Conservation (phyloP, 2,329 filamentous ascomycete genomes). For the Pyricularia sp. region DNA sequence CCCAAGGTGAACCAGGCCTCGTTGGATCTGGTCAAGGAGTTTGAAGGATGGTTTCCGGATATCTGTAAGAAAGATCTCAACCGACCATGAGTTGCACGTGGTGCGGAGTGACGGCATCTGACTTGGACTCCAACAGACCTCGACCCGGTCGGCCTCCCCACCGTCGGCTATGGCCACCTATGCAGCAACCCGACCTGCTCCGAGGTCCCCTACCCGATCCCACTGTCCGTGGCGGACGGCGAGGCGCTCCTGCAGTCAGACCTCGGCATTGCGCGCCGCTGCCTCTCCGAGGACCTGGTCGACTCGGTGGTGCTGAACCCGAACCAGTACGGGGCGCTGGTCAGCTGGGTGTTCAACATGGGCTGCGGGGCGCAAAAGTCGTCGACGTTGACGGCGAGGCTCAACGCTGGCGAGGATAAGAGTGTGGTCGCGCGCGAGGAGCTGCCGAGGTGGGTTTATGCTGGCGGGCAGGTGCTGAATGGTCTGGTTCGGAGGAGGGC, state of each 20-base stretch:
- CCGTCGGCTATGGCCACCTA: slow-evolving; percentile 37
- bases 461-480: background rate
- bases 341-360: slow-evolving; percentile 38
- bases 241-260: slow-evolving; percentile 26
- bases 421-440: slow-evolving; percentile 28
- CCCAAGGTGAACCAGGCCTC: background rate
- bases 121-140: slow-evolving; percentile 8
- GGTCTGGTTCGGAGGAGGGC: background rate
- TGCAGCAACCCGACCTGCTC: slow-evolving; percentile 26
- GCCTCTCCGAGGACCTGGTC: slow-evolving; percentile 23
- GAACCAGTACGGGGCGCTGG: slow-evolving; percentile 39
- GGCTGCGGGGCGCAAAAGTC: slow-evolving; percentile 26
- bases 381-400: slow-evolving; percentile 26
- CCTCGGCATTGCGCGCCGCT: slow-evolving; percentile 22
- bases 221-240: slow-evolving; percentile 26
- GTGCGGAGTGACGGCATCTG: background rate
- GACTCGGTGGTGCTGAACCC: slow-evolving; percentile 26
- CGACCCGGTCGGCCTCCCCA: slow-evolving; percentile 32
- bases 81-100: background rate
- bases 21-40: background rate
- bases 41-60: background rate
- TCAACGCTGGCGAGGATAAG: slow-evolving; percentile 29
- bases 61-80: background rate
- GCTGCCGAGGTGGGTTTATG: slow-evolving; percentile 28
- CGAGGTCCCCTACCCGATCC: slow-evolving; percentile 32